Conservation (phyloP, 108 stramenopile species). For the Fragilaria radians region DNA sequence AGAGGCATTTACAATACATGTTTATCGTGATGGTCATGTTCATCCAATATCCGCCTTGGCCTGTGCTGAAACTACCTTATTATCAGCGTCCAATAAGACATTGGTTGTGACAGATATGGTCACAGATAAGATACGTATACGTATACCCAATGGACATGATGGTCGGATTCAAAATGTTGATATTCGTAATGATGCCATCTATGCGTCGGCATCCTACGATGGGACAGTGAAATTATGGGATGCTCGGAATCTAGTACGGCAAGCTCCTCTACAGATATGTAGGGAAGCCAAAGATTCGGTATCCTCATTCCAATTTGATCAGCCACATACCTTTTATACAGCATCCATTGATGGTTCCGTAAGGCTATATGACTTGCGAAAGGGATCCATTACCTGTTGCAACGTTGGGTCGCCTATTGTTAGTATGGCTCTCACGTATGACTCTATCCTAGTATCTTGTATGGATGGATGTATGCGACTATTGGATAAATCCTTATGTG, state of each 20-base stretch:
- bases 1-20: constrained; percentile 64
- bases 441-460: constrained; percentile 61
- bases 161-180: constrained; percentile 71
- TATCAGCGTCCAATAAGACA: constrained; percentile 63
- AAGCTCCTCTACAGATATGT: constrained; percentile 60
- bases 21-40: constrained; percentile 55
- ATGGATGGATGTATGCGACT: constrained; percentile 73
- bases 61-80: constrained; percentile 25
- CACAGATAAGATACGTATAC: constrained; percentile 36
- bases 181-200: constrained; percentile 37
- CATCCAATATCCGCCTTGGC: constrained; percentile 59
- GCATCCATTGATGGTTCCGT: constrained; percentile 72
- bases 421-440: constrained; percentile 44
- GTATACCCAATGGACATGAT: constrained; percentile 42
- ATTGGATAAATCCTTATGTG: constrained; percentile 29
- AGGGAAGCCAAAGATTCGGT: constrained; percentile 79
- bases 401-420: constrained; percentile 53
- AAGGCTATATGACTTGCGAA: constrained; percentile 70
- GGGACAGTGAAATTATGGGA: constrained; percentile 76
- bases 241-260: constrained; percentile 32
- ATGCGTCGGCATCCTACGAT: constrained; percentile 67
- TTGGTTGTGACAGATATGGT: constrained; percentile 66
- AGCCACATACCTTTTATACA: constrained; percentile 18
- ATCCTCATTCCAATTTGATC: constrained; percentile 40
- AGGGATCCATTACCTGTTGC: constrained; percentile 39